These are phyloP conservation scores for Aristolochia contorta DNA, from an alignment of 164 flowering plant genomes.

Conservation along the genomic window DNA sequence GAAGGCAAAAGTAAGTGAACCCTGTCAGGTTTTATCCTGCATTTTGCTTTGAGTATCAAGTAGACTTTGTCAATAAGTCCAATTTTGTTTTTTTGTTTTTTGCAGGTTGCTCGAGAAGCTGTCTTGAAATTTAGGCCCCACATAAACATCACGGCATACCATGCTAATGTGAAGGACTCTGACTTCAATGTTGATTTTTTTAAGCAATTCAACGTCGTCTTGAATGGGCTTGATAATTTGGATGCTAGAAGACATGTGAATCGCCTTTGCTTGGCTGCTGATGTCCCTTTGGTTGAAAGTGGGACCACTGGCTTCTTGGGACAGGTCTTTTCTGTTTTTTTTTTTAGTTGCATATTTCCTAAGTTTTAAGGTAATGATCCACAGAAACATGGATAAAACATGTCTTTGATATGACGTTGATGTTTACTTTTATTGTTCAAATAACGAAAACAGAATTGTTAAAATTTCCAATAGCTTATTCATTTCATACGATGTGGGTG, in stretches of 20 bases:
- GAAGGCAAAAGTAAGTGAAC: constrained; percentile 70
- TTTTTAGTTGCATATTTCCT: not conserved
- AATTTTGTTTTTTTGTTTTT: constrained; percentile 4
- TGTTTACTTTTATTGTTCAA: too few species aligned
- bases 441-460: too few species aligned
- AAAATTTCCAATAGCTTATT: too few species aligned
- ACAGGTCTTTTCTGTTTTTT: constrained; percentile 46
- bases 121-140: constrained; percentile 79
- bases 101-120: constrained; percentile 96
- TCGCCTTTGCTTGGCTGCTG: constrained; percentile 94
- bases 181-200: constrained; percentile 88
- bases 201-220: constrained; percentile 82
- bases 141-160: constrained; percentile 76
- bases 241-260: constrained; percentile 98
- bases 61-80: constrained; percentile 1
- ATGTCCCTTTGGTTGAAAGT: constrained; percentile 91
- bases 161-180: constrained; percentile 88
- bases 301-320: constrained; percentile 99
- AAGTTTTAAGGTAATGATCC: not conserved
- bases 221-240: constrained; percentile 94
- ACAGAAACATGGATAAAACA: too few species aligned
- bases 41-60: not conserved
- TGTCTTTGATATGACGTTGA: too few species aligned
- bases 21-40: not conserved
- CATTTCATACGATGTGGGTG: too few species aligned